These are phyloP conservation scores for Geum urbanum DNA, from an alignment of 306 rosid genomes.

Conservation along the genomic window DNA sequence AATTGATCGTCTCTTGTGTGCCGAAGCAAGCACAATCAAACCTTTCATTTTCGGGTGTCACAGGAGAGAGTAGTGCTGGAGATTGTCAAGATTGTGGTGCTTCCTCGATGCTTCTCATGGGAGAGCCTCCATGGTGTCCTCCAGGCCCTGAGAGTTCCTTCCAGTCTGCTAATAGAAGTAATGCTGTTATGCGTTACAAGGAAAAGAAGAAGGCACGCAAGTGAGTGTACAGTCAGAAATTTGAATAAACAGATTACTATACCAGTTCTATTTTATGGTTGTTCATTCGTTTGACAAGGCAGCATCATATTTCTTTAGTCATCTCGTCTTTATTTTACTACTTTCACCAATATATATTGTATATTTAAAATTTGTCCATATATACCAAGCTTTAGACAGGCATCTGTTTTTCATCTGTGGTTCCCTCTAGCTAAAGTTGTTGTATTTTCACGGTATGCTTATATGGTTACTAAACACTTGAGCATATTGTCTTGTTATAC, in stretches of 20 bases:
- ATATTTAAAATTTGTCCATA: background rate
- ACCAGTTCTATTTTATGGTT: background rate
- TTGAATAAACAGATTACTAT: background rate
- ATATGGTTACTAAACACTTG: background rate
- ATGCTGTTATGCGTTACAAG: slow-evolving; percentile 92
- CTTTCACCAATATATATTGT: background rate
- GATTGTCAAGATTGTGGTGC: slow-evolving; percentile 89
- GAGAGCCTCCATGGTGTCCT: slow-evolving; percentile 93
- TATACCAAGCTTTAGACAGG: background rate
- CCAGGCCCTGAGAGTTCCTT: slow-evolving; percentile 59
- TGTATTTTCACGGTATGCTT: background rate
- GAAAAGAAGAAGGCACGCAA: slow-evolving; percentile 89
- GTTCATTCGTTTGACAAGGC: slow-evolving; percentile 13
- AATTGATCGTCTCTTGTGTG: slow-evolving; percentile 52
- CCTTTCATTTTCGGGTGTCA: slow-evolving; percentile 70
- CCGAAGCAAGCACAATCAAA: slow-evolving; percentile 56
- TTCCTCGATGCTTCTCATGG: slow-evolving; percentile 75
- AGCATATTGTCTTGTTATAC: slow-evolving; percentile 12
- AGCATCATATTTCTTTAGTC: slow-evolving; percentile 11
- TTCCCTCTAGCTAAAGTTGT: background rate
- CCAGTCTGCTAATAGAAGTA: slow-evolving; percentile 73
- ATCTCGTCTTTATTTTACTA: background rate
- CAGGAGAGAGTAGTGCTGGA: slow-evolving; percentile 58
- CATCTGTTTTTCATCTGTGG: background rate
- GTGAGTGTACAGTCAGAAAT: slow-evolving; percentile 42